phyloP scores from a whole-genome alignment of 192 early-diverging fungal genomes.

The Backusella australiensis region DNA sequence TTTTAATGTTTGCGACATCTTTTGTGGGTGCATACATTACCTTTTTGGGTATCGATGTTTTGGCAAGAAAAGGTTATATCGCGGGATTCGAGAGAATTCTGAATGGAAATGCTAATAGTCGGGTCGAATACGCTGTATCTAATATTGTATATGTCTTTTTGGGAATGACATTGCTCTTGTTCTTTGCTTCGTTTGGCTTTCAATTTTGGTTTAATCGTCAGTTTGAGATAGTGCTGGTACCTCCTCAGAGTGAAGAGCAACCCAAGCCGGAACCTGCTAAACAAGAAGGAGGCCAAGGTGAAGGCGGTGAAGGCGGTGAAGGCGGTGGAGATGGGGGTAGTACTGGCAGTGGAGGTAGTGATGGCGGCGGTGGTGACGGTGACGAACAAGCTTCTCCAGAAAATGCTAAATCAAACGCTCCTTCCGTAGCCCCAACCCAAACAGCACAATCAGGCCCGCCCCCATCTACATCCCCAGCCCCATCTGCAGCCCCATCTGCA shows the following conservation, averaged over 20 bases:
- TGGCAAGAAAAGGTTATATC: neutral
- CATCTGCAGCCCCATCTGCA: neutral
- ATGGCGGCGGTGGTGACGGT: neutral
- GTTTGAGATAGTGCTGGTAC: slow-evolving; percentile 6
- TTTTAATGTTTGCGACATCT: neutral
- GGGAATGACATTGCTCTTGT: slow-evolving; percentile 5
- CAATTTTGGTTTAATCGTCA: neutral
- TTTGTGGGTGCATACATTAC: neutral
- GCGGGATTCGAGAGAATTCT: neutral
- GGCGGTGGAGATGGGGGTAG: neutral
- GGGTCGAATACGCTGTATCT: neutral
- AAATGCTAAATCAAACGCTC: neutral
- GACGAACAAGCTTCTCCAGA: neutral
- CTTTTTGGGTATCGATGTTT: neutral
- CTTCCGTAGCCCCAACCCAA: no score
- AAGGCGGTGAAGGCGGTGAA: neutral
- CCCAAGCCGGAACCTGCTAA: neutral
- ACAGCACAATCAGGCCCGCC: neutral
- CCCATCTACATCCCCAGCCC: neutral
- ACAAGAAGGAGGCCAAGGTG: neutral
- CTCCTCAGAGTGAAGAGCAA: neutral
- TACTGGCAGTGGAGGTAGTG: neutral
- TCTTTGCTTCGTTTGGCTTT: slow-evolving; percentile 1
- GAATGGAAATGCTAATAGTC: neutral
- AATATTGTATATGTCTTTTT: neutral